A percentile compares a stretch with the other conserved stretches of the same genome.
These are phyloP conservation scores for Rhododendron griersonianum DNA, from an alignment of 148 eudicot species.

Conservation along the genomic window DNA sequence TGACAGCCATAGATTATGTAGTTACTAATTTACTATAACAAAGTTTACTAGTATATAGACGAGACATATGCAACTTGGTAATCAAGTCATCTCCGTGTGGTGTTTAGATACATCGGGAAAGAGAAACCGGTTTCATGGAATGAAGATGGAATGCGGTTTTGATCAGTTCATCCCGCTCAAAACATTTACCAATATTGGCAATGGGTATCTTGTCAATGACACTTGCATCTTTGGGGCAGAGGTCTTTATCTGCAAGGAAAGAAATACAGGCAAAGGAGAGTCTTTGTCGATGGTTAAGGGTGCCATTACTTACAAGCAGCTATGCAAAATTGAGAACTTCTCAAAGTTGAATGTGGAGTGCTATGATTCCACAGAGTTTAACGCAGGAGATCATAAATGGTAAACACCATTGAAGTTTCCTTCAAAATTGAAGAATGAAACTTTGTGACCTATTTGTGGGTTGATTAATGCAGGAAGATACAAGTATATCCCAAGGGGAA, in stretches of 20 bases:
- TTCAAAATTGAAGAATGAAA: neutral
- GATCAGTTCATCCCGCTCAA: neutral
- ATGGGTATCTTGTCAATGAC: too few relatives aligned
- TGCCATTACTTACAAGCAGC: conserved; percentile 1
- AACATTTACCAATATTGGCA: neutral
- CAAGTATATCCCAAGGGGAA: conserved; percentile 10
- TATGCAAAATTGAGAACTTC: neutral
- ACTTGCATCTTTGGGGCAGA: too few relatives aligned
- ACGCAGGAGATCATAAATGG: neutral
- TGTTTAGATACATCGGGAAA: neutral
- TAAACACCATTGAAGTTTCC: neutral
- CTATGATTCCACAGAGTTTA: neutral
- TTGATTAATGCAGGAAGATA: conserved; percentile 5
- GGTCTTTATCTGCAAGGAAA: too few relatives aligned
- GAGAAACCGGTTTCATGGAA: neutral
- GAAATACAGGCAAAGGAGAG: too few relatives aligned
- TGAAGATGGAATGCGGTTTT: conserved; percentile 4
- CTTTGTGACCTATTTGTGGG: neutral
- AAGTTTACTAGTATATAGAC: neutral
- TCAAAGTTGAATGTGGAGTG: conserved; percentile 2
- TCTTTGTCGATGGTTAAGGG: neutral
- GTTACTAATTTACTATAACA: too few relatives aligned
- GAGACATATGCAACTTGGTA: neutral
- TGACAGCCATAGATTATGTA: neutral
- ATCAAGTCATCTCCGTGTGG: neutral